These are phyloP conservation scores for Monascus ruber DNA, from an alignment of 2,329 filamentous ascomycete species.

Conservation along the genomic window DNA sequence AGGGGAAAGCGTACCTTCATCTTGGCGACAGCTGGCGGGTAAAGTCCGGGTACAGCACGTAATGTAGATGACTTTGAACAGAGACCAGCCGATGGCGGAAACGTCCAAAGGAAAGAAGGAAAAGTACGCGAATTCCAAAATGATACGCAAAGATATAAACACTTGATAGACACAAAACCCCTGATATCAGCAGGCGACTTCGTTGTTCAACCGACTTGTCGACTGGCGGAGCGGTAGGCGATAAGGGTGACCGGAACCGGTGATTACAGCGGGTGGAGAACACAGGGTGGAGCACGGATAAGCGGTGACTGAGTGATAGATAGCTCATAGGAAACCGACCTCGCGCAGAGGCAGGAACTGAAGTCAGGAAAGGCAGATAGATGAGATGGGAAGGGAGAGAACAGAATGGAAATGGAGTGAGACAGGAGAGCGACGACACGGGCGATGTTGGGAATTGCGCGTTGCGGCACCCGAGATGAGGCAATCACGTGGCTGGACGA, in stretches of 20 bases:
- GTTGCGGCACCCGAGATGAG: slow-evolving; percentile 6
- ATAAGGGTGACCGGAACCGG: not conserved
- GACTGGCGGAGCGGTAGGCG: not conserved
- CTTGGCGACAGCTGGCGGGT: slow-evolving; percentile 1
- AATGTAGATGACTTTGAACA: no score
- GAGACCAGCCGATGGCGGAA: no score
- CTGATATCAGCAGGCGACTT: no score
- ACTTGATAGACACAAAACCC: no score
- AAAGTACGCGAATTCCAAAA: no score
- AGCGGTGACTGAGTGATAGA: slow-evolving; percentile 4
- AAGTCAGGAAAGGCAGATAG: slow-evolving; percentile 2
- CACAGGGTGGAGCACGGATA: slow-evolving; percentile 1
- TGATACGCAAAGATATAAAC: no score
- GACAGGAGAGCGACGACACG: slow-evolving; percentile 7
- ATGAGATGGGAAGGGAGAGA: slow-evolving; percentile 5
- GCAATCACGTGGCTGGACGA: slow-evolving; percentile 25
- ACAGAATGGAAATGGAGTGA: slow-evolving; percentile 4
- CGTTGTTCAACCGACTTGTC: no score
- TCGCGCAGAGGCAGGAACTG: no score
- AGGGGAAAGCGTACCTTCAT: slow-evolving; percentile 8
- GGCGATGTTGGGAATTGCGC: slow-evolving; percentile 11
- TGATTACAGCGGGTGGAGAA: no score
- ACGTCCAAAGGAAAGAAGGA: no score
- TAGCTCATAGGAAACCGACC: slow-evolving; percentile 1
- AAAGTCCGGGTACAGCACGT: not conserved